A percentile compares a stretch with the other conserved stretches of the same genome.
These are phyloP conservation scores for Trichoderma breve DNA, from an alignment of 2,329 filamentous ascomycete genomes.

Conservation along the genomic window DNA sequence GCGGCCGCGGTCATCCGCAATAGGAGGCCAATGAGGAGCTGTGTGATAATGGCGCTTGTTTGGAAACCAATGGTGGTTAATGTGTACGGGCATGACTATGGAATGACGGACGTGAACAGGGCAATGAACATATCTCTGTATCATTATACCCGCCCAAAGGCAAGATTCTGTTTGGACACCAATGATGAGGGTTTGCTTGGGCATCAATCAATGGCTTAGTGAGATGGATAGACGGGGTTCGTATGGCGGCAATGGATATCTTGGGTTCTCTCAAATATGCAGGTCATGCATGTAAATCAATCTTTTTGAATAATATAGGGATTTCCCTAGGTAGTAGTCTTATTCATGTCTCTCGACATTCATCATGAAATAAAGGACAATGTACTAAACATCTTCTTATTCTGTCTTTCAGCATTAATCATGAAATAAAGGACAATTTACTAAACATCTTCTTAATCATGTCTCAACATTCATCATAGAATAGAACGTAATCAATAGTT, in stretches of 20 bases:
- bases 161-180: neutral
- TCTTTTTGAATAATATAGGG: neutral
- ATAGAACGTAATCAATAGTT: neutral
- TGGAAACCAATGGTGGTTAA: neutral
- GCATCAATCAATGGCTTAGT: neutral
- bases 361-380: neutral
- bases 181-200: neutral
- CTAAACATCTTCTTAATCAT: neutral
- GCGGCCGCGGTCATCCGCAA: slow-evolving; percentile 6
- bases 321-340: no score
- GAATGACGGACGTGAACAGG: slow-evolving; percentile 2
- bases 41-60: neutral
- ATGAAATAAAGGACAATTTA: neutral
- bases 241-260: neutral
- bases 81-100: neutral
- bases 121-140: slow-evolving; percentile 13
- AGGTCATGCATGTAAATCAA: neutral
- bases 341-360: no score
- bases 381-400: neutral
- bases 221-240: slow-evolving; percentile 2
- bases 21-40: neutral
- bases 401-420: neutral
- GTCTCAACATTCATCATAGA: neutral
- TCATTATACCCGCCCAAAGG: slow-evolving; percentile 16
- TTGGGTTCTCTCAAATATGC: neutral